Evolutionary conservation across 2,329 filamentous ascomycete genomes (phyloP), one percentile per base, ranked within the genome.

Genomic region (Colletotrichum zoysiae): DNA sequence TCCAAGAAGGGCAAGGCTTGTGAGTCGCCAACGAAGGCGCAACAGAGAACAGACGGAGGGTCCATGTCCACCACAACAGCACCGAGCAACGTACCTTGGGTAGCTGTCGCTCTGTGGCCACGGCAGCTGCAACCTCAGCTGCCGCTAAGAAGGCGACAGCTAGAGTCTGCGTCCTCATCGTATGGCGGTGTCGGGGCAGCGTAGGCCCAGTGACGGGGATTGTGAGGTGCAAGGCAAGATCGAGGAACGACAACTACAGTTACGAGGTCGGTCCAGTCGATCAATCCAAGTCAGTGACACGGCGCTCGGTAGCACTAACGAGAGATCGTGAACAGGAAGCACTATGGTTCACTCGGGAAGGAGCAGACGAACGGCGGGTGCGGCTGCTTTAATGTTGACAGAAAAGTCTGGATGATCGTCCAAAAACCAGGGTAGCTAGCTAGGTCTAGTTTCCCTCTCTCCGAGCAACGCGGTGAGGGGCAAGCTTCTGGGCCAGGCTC

Each of bases 21-120:
- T 16, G 8, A 46, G n/a, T 53, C 12, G 23, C 62, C 16, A 48
- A 33, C 1, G 23, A 48, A 33, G 20, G 33, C 16, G 30, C 42
- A 35, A 55, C 16, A 44, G 30, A 35, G 16, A 9, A 9, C n/a
- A 30, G 30, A 51, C 33, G 16, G 2, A 11, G 3, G 23, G 30
- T 16, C 42, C 33, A 61, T 26, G 33, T 55, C 7, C 11, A 50
- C 35, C 14, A 11, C 40, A 40, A 53, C 65, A 69, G 40, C 30
- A 53, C 58, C 16, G 42, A 64, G 55, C 35, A 59, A 65, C 69
- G 23, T 71, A 71, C 69, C 69, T 71, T 71, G 59, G 65, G 59
- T 48, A 71, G 40, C 59, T 65, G 59, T 30, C 20, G 40, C 26
- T 67, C 69, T 11, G 53, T 38, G 11, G 38, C 30, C 30, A 63